Percentiles rank a stretch among this genome's conserved stretches.
These are phyloP conservation scores for Cyamopsis tetragonoloba DNA, from an alignment of 306 rosid genomes.

Conservation along the genomic window DNA sequence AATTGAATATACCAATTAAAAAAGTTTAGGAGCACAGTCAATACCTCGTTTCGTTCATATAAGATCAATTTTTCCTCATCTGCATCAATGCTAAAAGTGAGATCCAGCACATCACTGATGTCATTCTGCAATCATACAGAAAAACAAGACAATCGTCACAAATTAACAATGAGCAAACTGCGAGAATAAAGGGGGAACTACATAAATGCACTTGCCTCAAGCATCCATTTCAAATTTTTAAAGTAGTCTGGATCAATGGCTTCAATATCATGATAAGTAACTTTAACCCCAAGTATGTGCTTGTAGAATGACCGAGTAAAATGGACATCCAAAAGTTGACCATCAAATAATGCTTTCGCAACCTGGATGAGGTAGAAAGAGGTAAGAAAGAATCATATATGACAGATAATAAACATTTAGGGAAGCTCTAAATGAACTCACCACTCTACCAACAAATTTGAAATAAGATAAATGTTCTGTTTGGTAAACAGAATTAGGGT, in stretches of 20 bases:
- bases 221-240: conserved; percentile 98
- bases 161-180: conserved; percentile 3
- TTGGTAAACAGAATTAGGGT: conserved; percentile 97
- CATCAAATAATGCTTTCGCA: conserved; percentile 96
- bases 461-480: conserved; percentile 98
- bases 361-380: conserved; percentile 53
- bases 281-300: conserved; percentile 92
- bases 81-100: conserved; percentile 97
- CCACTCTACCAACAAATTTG: conserved; percentile 99
- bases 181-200: neutral
- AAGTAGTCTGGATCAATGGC: conserved; percentile 97
- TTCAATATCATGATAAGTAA: conserved; percentile 98
- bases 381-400: conserved; percentile 21
- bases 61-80: conserved; percentile 93
- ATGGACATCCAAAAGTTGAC: conserved; percentile 98
- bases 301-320: conserved; percentile 99
- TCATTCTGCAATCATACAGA: conserved; percentile 63
- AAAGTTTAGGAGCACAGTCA: conserved; percentile 8
- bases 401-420: conserved; percentile 9
- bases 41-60: conserved; percentile 90
- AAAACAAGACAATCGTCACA: conserved; percentile 15
- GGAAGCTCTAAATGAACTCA: conserved; percentile 41
- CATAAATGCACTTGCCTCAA: conserved; percentile 55
- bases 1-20: conserved; percentile 21
- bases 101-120: conserved; percentile 75